Evolutionary conservation across 129 eudicot species (phyloP).

Genomic region (Centella asiatica): DNA sequence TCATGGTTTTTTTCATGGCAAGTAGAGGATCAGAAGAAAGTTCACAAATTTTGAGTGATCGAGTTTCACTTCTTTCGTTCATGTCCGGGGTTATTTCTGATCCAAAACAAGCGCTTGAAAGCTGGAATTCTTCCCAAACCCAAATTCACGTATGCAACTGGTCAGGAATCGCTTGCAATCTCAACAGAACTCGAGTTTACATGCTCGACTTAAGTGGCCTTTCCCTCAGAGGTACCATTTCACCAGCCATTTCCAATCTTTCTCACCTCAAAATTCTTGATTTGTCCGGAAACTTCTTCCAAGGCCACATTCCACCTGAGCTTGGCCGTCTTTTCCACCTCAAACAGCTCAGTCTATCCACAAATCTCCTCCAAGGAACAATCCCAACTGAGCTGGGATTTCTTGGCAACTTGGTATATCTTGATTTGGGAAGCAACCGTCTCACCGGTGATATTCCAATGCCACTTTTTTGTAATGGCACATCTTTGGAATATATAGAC

Average conservation of each 20-base stretch:
- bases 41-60: conserved; percentile 33
- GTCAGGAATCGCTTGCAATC: conserved; percentile 56
- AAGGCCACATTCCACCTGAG: conserved; percentile 58
- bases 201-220: conserved; percentile 52
- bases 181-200: conserved; percentile 27
- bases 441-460: conserved; percentile 54
- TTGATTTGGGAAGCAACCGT: conserved; percentile 64
- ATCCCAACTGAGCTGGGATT: conserved; percentile 54
- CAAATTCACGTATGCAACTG: conserved; percentile 49
- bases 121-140: conserved; percentile 38
- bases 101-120: conserved; percentile 35
- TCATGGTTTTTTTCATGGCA: conserved; percentile 26
- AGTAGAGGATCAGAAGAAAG: conserved; percentile 23
- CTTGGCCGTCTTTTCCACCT: conserved; percentile 43
- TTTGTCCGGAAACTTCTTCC: conserved; percentile 55
- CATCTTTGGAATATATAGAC: conserved; percentile 68
- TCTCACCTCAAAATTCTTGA: conserved; percentile 50
- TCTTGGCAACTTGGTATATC: conserved; percentile 43
- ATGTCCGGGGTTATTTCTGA: conserved; percentile 40
- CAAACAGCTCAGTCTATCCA: conserved; percentile 54
- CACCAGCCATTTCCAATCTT: conserved; percentile 45
- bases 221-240: conserved; percentile 58
- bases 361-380: conserved; percentile 49
- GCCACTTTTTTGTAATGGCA: conserved; percentile 57
- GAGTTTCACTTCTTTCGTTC: conserved; percentile 45